Percentiles rank a stretch among this genome's conserved stretches.
These are phyloP conservation scores for Fusarium anthophilum DNA, from an alignment of 2,329 filamentous ascomycete genomes.

Conservation along the genomic window DNA sequence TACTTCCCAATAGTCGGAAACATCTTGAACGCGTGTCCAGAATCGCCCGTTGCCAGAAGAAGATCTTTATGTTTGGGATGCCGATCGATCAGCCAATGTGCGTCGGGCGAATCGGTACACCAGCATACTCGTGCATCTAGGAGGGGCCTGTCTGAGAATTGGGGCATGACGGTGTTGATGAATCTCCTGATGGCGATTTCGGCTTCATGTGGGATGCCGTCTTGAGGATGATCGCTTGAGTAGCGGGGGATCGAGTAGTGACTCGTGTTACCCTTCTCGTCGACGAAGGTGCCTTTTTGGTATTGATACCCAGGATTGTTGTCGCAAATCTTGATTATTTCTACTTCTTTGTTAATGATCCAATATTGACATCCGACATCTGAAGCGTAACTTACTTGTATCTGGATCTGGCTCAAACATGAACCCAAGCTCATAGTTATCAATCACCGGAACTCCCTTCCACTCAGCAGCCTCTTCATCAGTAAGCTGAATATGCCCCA, in stretches of 20 bases:
- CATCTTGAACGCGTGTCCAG: slow-evolving; percentile 8
- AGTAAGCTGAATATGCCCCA: neutral
- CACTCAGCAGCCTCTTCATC: neutral
- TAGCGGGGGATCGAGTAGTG: neutral
- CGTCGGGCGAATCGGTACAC: slow-evolving; percentile 5
- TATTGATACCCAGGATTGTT: slow-evolving; percentile 3
- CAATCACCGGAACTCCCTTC: neutral
- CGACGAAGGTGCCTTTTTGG: neutral
- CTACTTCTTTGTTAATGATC: too few species aligned
- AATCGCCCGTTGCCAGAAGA: neutral
- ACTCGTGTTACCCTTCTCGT: neutral
- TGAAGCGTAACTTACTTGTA: too few species aligned
- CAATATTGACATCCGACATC: too few species aligned
- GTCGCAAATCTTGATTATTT: slow-evolving; percentile 17
- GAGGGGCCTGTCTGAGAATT: neutral
- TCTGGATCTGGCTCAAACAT: slow-evolving; percentile 11
- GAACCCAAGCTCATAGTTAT: slow-evolving; percentile 11
- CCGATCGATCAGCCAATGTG: slow-evolving; percentile 2
- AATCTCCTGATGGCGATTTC: neutral
- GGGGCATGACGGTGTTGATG: slow-evolving; percentile 1
- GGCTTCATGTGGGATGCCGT: neutral
- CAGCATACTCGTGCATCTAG: neutral
- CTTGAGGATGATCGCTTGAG: neutral
- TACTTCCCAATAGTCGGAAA: neutral
- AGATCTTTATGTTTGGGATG: neutral